Conservation (phyloP, 2,329 filamentous ascomycete genomes). For the Fusarium foetens region DNA sequence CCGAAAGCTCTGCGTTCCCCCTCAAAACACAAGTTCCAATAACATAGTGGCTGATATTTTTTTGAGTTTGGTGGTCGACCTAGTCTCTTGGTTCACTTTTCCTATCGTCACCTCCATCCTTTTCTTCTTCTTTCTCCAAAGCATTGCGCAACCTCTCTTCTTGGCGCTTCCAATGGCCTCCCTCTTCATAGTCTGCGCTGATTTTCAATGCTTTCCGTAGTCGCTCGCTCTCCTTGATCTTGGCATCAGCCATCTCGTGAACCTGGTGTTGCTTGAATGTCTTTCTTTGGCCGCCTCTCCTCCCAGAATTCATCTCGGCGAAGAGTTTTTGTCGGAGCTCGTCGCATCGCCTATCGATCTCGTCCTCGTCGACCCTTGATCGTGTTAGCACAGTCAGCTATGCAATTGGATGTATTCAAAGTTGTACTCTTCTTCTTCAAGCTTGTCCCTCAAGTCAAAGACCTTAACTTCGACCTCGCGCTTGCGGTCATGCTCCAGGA, state of each 20-base stretch:
- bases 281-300: slow-evolving; percentile 51
- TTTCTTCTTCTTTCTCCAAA: slow-evolving; percentile 54
- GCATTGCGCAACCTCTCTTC: slow-evolving; percentile 71
- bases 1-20: neutral
- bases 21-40: neutral
- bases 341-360: slow-evolving; percentile 77
- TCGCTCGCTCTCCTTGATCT: slow-evolving; percentile 94
- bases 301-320: slow-evolving; percentile 51
- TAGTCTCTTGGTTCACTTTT: slow-evolving; percentile 38
- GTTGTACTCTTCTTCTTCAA: slow-evolving; percentile 87
- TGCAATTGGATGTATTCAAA: neutral
- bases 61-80: no score
- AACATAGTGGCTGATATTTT: neutral
- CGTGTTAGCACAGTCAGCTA: slow-evolving; percentile 8
- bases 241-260: slow-evolving; percentile 94
- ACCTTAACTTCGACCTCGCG: slow-evolving; percentile 93
- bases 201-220: slow-evolving; percentile 89
- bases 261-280: slow-evolving; percentile 91
- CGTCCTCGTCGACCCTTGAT: slow-evolving; percentile 81
- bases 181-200: slow-evolving; percentile 85
- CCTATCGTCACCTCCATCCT: slow-evolving; percentile 53
- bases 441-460: slow-evolving; percentile 85
- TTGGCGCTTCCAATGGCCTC: slow-evolving; percentile 84
- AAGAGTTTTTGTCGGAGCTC: slow-evolving; percentile 55
- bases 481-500: slow-evolving; percentile 93